Evolutionary conservation across 2,329 filamentous ascomycete genomes (phyloP).

Genomic region (Sordariomycetes sp.): DNA sequence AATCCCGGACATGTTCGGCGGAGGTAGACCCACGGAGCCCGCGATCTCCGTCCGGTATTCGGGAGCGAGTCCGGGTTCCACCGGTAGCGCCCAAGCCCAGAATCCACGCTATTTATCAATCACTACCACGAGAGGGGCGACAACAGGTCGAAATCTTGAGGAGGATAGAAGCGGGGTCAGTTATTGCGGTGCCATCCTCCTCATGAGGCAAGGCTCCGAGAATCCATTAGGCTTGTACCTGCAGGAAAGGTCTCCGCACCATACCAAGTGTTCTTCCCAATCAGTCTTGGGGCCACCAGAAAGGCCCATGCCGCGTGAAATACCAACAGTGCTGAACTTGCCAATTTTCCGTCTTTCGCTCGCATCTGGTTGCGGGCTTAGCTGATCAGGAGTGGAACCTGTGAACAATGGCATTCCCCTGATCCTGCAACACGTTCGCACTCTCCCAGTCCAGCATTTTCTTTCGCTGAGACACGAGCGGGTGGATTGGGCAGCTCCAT

Average conservation of each 20-base stretch:
- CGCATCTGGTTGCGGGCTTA: too few species aligned
- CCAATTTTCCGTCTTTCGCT: too few species aligned
- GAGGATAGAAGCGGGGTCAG: background rate
- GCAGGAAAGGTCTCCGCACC: too few species aligned
- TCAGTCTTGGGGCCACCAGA: too few species aligned
- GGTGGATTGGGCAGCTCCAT: background rate
- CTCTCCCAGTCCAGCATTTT: background rate
- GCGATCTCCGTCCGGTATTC: background rate
- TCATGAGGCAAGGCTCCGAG: too few species aligned
- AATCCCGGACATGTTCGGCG: background rate
- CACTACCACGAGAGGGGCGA: too few species aligned
- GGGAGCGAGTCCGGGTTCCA: background rate
- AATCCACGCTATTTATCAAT: background rate
- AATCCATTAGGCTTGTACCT: too few species aligned
- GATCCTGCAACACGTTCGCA: background rate
- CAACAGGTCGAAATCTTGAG: background rate
- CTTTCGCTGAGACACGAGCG: background rate
- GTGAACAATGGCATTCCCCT: too few species aligned
- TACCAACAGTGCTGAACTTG: too few species aligned
- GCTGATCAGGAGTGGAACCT: too few species aligned
- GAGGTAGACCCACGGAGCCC: background rate
- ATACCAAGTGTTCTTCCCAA: too few species aligned
- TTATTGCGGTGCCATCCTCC: background rate
- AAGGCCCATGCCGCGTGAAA: too few species aligned
- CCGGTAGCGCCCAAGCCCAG: background rate